Conservation (phyloP, 1,284 basidiomycete species). For the Kalmanozyma brasiliensis region DNA sequence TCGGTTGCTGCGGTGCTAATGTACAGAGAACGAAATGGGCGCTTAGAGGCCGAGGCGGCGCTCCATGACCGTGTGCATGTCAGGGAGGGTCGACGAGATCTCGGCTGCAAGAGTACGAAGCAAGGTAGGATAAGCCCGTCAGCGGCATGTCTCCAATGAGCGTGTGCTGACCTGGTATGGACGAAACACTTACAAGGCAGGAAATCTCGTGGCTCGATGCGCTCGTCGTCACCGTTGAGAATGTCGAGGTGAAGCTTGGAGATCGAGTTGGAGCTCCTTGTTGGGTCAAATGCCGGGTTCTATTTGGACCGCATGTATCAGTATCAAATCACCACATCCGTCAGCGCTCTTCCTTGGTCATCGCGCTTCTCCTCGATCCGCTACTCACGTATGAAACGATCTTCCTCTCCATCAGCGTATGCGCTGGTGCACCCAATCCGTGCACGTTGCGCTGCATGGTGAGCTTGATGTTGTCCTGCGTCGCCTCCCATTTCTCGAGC, state of each 20-base stretch:
- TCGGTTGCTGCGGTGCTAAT: slow-evolving; percentile 17
- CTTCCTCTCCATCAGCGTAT: slow-evolving; percentile 92
- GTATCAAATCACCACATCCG: not conserved
- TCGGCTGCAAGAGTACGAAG: slow-evolving; percentile 15
- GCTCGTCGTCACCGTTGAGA: slow-evolving; percentile 64
- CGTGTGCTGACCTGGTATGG: not conserved
- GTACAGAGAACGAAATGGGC: slow-evolving; percentile 12
- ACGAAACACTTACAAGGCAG: slow-evolving; percentile 56
- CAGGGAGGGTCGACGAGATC: slow-evolving; percentile 22
- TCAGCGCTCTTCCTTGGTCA: not conserved
- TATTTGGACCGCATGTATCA: slow-evolving; percentile 4
- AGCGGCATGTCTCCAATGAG: not conserved
- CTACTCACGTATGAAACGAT: slow-evolving; percentile 78
- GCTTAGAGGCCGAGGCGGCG: slow-evolving; percentile 37
- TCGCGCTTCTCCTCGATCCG: not conserved
- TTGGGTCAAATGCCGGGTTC: slow-evolving; percentile 38
- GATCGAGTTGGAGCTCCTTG: slow-evolving; percentile 33
- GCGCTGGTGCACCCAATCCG: slow-evolving; percentile 87
- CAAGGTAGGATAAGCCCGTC: slow-evolving; percentile 1
- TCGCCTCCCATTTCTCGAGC: slow-evolving; percentile 80
- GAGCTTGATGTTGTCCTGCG: slow-evolving; percentile 86
- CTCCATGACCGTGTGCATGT: slow-evolving; percentile 48
- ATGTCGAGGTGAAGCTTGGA: slow-evolving; percentile 64
- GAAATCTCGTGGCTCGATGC: slow-evolving; percentile 62
- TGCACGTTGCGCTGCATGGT: slow-evolving; percentile 85